phyloP scores from a whole-genome alignment of 2,329 filamentous ascomycete genomes.

The Fusarium sp. region DNA sequence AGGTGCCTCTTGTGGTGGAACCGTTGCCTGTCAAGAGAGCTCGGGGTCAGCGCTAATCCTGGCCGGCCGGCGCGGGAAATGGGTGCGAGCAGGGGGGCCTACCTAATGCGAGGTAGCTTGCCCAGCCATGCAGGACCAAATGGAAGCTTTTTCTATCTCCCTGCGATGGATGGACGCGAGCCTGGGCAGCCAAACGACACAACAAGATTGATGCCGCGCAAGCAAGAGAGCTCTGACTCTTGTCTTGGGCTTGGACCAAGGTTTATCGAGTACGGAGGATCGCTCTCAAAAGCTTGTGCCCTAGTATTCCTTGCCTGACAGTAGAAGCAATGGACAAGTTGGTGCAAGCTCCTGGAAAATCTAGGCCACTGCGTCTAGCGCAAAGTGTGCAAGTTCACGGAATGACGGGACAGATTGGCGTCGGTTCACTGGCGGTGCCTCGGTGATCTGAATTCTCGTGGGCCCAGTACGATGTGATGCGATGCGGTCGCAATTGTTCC shows the following conservation, averaged over 20 bases:
- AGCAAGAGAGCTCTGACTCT: not conserved
- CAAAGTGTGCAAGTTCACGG: not conserved
- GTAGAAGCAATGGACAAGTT: not conserved
- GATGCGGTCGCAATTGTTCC: slow-evolving; percentile 11
- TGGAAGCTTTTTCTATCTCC: slow-evolving; percentile 1
- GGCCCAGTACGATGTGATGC: not conserved
- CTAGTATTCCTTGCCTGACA: not conserved
- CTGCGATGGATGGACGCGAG: not conserved
- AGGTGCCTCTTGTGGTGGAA: slow-evolving; percentile 36
- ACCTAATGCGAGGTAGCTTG: slow-evolving; percentile 2
- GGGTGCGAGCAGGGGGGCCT: slow-evolving; percentile 33
- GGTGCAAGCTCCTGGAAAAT: not conserved
- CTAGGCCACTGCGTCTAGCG: not conserved
- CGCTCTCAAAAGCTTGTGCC: not conserved
- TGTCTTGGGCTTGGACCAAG: not conserved
- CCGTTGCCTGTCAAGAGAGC: slow-evolving; percentile 42
- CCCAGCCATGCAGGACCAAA: not conserved
- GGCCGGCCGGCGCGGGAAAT: slow-evolving; percentile 33
- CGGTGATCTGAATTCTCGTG: not conserved
- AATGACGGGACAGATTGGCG: not conserved
- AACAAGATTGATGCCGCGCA: not conserved
- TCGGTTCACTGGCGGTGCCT: not conserved
- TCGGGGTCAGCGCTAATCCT: slow-evolving; percentile 40
- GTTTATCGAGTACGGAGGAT: not conserved
- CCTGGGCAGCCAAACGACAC: not conserved